phyloP scores from a whole-genome alignment of 129 eudicot species.

The Ambrosia artemisiifolia region DNA sequence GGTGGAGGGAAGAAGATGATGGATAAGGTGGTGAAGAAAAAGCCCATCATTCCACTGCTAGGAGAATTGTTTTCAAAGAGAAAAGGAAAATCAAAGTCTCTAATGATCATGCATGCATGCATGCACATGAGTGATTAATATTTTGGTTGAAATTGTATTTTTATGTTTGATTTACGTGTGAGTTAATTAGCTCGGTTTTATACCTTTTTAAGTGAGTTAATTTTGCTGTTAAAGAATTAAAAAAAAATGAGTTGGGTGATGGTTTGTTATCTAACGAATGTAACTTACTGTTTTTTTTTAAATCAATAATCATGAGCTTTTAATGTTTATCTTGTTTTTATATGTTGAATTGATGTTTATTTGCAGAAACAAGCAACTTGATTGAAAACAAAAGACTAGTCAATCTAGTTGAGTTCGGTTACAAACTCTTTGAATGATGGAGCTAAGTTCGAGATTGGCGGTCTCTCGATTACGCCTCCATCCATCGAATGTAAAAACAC shows the following conservation, averaged over 20 bases:
- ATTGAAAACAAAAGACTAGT: too few relatives aligned
- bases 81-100: slow-evolving; percentile 33
- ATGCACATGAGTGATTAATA: background rate
- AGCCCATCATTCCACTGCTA: slow-evolving; percentile 73
- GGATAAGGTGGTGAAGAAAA: slow-evolving; percentile 46
- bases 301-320: background rate
- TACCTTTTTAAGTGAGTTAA: background rate
- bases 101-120: background rate
- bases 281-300: background rate
- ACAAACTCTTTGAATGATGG: too few relatives aligned
- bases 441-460: too few relatives aligned
- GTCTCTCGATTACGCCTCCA: too few relatives aligned
- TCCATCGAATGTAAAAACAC: too few relatives aligned
- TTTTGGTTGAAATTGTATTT: background rate
- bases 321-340: background rate
- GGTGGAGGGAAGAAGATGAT: slow-evolving; percentile 30
- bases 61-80: slow-evolving; percentile 67
- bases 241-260: background rate
- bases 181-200: background rate
- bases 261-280: background rate
- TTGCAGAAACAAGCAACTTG: too few relatives aligned
- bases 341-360: too few relatives aligned
- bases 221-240: background rate
- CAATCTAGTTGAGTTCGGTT: too few relatives aligned
- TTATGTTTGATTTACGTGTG: slow-evolving; percentile 17